These are phyloP conservation scores for Schoenoplectus triqueter DNA, from an alignment of 202 grass and related monocot genomes.

Conservation along the genomic window DNA sequence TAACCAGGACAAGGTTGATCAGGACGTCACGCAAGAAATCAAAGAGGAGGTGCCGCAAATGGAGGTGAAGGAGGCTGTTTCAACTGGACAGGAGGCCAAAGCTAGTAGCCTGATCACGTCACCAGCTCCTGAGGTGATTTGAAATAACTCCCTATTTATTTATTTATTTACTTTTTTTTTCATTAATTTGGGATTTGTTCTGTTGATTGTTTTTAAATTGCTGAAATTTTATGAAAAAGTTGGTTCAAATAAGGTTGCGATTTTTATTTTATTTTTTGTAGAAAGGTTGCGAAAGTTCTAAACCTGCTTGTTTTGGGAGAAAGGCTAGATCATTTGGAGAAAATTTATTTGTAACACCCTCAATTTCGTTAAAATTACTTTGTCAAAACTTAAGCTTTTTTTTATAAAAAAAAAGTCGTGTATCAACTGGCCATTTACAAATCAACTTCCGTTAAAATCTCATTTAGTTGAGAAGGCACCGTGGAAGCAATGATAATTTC, in stretches of 20 bases:
- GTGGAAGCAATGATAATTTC: no score
- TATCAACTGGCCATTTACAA: no score
- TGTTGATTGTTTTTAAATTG: background rate
- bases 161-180: background rate
- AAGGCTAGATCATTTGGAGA: background rate
- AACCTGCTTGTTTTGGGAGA: no score
- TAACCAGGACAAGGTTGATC: constrained; percentile 12
- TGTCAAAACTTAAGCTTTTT: background rate
- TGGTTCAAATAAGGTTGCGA: background rate
- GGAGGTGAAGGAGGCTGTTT: background rate
- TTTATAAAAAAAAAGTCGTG: no score
- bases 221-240: background rate
- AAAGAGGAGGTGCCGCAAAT: constrained; percentile 24
- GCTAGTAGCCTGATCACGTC: background rate
- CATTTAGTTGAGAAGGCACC: no score
- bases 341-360: no score
- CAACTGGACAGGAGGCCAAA: background rate
- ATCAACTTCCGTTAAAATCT: no score
- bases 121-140: constrained; percentile 31
- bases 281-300: background rate
- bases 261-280: background rate
- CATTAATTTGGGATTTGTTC: background rate
- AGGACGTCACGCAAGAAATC: background rate
- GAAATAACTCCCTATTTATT: background rate
- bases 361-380: background rate